Base-by-base conservation (phyloP, 1,139 yeast species). In the Eremothecium gossypii region DNA sequence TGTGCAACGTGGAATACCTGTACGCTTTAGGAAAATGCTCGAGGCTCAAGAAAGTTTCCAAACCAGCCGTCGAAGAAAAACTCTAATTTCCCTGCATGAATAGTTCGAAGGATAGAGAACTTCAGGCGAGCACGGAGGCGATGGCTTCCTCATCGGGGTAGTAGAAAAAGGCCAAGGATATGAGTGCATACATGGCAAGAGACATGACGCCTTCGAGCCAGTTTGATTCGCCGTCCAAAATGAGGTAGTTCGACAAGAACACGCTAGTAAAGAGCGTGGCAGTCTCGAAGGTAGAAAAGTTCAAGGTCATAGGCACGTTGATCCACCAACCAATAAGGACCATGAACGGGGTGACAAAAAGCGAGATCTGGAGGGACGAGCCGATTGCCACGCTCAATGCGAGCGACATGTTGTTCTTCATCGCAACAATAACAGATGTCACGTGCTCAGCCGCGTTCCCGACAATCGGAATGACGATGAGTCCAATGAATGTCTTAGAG, bases 361-460 rank as follows among this genome's bases (percentile, higher is more conserved):
- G 68, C 4, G 98, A 95, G 57, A 91, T 87, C 65, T 91, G 98
- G 64, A 91, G 75, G 3, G 96, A 86, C 4, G 95, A 83, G n/a
- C 98, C 98, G 49, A 91, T 80, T 8, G 98, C 97, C 39, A 91
- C 97, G 44, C 96, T 95, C 53, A 93, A 77, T 8, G 98, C 96
- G 50, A 91, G 74, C 62, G 91, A 97, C 96, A 93, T 91, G 66
- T 93, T 91, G 65, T 91, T 86, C 66, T 87, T 87, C 76, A 81
- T 77, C 27, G 98, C 97, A 39, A 91, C 97, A 49, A 86, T 75
- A 38, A 91, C 83, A 2, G 97, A 96, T 12, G 97, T 91, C 39
- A 85, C 97, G 63, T 91, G 98, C 65, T 91, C 98, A 10, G 98
- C 97, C 2, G 98, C 98, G 57, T 91, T 91, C 45, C 98, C 98